phyloP scores from a whole-genome alignment of 2,329 filamentous ascomycete species.

The Graphiopsis chlorocephala region DNA sequence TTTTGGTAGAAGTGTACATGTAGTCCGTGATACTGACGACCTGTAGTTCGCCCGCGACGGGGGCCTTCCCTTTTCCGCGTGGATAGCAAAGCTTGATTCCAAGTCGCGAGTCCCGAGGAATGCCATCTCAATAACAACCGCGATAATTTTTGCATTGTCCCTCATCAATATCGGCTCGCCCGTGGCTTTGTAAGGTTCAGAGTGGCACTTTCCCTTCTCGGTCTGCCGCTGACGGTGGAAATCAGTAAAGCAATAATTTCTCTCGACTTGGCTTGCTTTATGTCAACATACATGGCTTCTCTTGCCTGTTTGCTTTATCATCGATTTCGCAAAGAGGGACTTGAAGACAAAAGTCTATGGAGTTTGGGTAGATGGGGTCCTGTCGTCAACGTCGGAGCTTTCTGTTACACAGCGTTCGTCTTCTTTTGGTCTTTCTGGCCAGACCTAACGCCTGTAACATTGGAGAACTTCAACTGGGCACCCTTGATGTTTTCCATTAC shows the following conservation, averaged over 20 bases:
- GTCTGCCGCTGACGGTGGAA: neutral
- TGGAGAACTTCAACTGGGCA: constrained; percentile 51
- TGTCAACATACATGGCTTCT: constrained; percentile 42
- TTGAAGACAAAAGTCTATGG: constrained; percentile 39
- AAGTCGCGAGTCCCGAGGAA: constrained; percentile 28
- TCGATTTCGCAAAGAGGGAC: constrained; percentile 36
- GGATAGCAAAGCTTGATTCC: constrained; percentile 26
- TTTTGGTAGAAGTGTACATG: constrained; percentile 23
- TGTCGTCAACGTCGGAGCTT: constrained; percentile 36
- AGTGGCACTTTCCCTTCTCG: neutral
- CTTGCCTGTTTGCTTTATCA: constrained; percentile 42
- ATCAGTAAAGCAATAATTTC: constrained; percentile 38
- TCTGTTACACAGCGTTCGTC: constrained; percentile 36
- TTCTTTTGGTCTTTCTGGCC: constrained; percentile 46
- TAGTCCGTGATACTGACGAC: constrained; percentile 39
- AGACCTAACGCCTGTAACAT: constrained; percentile 27
- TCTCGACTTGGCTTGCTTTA: constrained; percentile 37
- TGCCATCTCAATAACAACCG: constrained; percentile 24
- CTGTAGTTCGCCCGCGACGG: constrained; percentile 37
- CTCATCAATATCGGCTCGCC: constrained; percentile 29
- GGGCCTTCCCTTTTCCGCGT: constrained; percentile 25
- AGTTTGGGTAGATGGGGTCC: constrained; percentile 39
- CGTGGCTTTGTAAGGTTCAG: constrained; percentile 31
- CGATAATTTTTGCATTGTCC: constrained; percentile 24
- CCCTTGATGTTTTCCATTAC: constrained; percentile 32